These are phyloP conservation scores for Fusarium sp. DNA, from an alignment of 2,329 filamentous ascomycete genomes.

Conservation along the genomic window DNA sequence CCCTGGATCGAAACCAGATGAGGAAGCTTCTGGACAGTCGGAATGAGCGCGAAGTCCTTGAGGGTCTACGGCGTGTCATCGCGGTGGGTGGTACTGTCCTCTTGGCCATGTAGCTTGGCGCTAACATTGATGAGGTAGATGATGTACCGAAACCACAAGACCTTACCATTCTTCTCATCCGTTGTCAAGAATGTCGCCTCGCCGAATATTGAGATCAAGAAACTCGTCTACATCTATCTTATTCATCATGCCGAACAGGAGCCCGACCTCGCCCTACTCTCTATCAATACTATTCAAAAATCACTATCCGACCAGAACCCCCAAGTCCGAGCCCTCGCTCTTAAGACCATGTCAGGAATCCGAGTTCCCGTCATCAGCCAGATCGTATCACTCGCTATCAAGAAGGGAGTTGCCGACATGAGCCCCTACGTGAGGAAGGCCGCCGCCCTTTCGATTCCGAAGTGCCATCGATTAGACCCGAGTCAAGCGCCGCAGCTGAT, in stretches of 20 bases:
- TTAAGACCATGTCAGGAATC: slow-evolving; percentile 98
- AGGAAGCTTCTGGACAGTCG: slow-evolving; percentile 96
- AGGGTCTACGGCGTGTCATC: slow-evolving; percentile 90
- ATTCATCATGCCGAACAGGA: slow-evolving; percentile 97
- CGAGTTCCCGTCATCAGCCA: slow-evolving; percentile 98
- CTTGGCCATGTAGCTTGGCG: not conserved
- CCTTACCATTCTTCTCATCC: slow-evolving; percentile 94
- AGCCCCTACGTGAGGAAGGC: slow-evolving; percentile 93
- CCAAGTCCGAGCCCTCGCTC: slow-evolving; percentile 89
- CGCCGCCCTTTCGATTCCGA: slow-evolving; percentile 93
- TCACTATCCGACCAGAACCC: slow-evolving; percentile 94
- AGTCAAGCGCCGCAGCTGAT: slow-evolving; percentile 86
- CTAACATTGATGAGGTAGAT: slow-evolving; percentile 70
- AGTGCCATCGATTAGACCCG: slow-evolving; percentile 93
- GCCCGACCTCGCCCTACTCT: slow-evolving; percentile 93
- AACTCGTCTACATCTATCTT: slow-evolving; percentile 98
- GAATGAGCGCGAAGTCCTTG: slow-evolving; percentile 91
- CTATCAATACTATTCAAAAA: slow-evolving; percentile 99
- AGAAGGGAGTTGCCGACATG: slow-evolving; percentile 94
- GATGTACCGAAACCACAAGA: slow-evolving; percentile 93
- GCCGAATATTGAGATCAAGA: slow-evolving; percentile 94
- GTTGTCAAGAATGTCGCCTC: slow-evolving; percentile 98
- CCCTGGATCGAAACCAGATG: slow-evolving; percentile 84
- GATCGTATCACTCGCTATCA: slow-evolving; percentile 96
- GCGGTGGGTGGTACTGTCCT: slow-evolving; percentile 71